Conservation (phyloP, 345 rosid genomes). For the Murraya koenigii region DNA sequence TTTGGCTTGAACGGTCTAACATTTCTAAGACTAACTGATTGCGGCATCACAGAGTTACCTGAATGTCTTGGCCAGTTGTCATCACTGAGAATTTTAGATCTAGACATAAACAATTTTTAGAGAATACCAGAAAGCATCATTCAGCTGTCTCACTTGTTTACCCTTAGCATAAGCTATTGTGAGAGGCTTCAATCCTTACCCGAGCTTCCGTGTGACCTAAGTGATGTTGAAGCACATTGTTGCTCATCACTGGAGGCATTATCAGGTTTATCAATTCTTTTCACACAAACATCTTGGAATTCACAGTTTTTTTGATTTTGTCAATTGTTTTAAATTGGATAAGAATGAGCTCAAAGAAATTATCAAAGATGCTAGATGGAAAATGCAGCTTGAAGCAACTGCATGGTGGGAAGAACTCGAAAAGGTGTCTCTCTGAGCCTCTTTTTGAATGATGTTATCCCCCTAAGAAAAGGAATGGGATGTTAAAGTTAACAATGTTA, state of each 20-base stretch:
- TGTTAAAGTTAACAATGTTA: background rate
- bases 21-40: background rate
- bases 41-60: background rate
- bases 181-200: constrained; percentile 2
- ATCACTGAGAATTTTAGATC: background rate
- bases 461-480: background rate
- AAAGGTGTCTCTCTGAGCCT: no score
- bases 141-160: background rate
- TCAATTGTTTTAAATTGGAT: background rate
- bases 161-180: background rate
- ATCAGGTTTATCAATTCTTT: background rate
- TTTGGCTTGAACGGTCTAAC: background rate
- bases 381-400: background rate
- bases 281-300: no score
- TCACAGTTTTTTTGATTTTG: background rate
- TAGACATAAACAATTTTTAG: background rate
- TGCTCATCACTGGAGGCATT: background rate
- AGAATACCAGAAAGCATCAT: background rate
- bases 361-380: background rate
- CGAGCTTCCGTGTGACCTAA: background rate
- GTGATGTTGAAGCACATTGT: background rate
- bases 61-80: background rate
- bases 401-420: background rate
- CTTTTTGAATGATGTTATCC: background rate
- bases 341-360: background rate